phyloP scores from a whole-genome alignment of 768 basidiomycete species.

The Hericium rajendrae region DNA sequence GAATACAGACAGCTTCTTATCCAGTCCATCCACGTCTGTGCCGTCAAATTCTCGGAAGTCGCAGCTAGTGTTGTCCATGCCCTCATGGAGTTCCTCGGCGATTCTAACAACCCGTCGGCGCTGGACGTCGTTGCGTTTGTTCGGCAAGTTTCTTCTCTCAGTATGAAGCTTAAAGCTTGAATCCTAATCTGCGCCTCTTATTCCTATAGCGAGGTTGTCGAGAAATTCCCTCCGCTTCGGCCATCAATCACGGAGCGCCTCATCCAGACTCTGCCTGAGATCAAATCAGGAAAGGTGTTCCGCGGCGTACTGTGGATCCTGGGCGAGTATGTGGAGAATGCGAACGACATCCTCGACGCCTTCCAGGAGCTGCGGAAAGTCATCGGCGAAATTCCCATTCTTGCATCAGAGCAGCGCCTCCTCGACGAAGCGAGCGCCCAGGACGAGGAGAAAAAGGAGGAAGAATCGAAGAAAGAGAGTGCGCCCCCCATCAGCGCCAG shows the following conservation, averaged over 20 bases:
- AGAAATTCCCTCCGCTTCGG: slow-evolving; percentile 90
- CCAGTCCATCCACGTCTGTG: slow-evolving; percentile 93
- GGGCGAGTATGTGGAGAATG: slow-evolving; percentile 82
- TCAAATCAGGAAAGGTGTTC: slow-evolving; percentile 96
- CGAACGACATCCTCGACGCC: slow-evolving; percentile 56
- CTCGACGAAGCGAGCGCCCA: slow-evolving; percentile 68
- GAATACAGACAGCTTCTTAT: slow-evolving; percentile 96
- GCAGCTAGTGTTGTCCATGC: slow-evolving; percentile 93
- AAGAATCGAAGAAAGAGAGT: slow-evolving; percentile 36
- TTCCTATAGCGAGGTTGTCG: slow-evolving; percentile 73
- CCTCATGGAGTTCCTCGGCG: slow-evolving; percentile 89
- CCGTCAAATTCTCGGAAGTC: slow-evolving; percentile 94
- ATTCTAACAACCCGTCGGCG: slow-evolving; percentile 90
- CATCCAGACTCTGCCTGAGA: slow-evolving; percentile 67
- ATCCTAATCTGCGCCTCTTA: neutral
- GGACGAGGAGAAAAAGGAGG: slow-evolving; percentile 38
- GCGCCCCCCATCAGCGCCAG: slow-evolving; percentile 31
- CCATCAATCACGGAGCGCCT: slow-evolving; percentile 79
- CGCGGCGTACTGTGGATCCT: slow-evolving; percentile 95
- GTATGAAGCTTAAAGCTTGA: neutral
- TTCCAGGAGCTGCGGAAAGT: slow-evolving; percentile 77
- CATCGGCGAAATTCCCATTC: slow-evolving; percentile 94
- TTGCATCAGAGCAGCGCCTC: slow-evolving; percentile 80
- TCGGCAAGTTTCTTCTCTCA: slow-evolving; percentile 25
- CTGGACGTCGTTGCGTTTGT: slow-evolving; percentile 90